Evolutionary conservation across 2,329 filamentous ascomycete species (phyloP).

Genomic region (Colletotrichum neosansevieriae): DNA sequence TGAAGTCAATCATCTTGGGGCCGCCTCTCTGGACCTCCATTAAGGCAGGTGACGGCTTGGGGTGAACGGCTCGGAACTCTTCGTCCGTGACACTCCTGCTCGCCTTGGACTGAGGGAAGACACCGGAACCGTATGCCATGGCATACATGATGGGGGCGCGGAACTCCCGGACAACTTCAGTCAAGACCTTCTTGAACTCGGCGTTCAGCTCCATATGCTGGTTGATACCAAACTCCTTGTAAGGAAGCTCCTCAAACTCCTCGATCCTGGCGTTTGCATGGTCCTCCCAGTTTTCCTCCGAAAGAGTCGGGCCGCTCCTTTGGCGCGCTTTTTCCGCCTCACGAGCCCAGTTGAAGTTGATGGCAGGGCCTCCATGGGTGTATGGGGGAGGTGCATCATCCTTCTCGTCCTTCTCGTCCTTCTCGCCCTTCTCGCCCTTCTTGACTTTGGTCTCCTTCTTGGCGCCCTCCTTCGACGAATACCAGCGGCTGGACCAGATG

Average conservation of each 20-base stretch:
- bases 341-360: slow-evolving; percentile 40
- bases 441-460: slow-evolving; percentile 18
- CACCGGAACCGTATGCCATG: slow-evolving; percentile 96
- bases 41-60: slow-evolving; percentile 83
- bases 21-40: slow-evolving; percentile 86
- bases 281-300: slow-evolving; percentile 56
- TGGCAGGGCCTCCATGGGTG: slow-evolving; percentile 37
- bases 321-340: slow-evolving; percentile 23
- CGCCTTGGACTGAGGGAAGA: slow-evolving; percentile 82
- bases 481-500: not conserved
- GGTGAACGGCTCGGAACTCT: slow-evolving; percentile 76
- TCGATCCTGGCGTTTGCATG: slow-evolving; percentile 56
- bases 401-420: not conserved
- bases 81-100: slow-evolving; percentile 65
- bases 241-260: slow-evolving; percentile 59
- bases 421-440: no score
- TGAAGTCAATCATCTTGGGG: slow-evolving; percentile 98
- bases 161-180: slow-evolving; percentile 91
- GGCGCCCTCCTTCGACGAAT: slow-evolving; percentile 15
- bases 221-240: slow-evolving; percentile 84
- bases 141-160: slow-evolving; percentile 94
- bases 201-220: slow-evolving; percentile 97
- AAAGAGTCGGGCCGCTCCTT: slow-evolving; percentile 32
- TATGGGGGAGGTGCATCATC: slow-evolving; percentile 22
- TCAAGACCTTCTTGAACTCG: slow-evolving; percentile 91